Evolutionary conservation across 345 rosid species (phyloP).

Genomic region (Raphanus raphanistrum): DNA sequence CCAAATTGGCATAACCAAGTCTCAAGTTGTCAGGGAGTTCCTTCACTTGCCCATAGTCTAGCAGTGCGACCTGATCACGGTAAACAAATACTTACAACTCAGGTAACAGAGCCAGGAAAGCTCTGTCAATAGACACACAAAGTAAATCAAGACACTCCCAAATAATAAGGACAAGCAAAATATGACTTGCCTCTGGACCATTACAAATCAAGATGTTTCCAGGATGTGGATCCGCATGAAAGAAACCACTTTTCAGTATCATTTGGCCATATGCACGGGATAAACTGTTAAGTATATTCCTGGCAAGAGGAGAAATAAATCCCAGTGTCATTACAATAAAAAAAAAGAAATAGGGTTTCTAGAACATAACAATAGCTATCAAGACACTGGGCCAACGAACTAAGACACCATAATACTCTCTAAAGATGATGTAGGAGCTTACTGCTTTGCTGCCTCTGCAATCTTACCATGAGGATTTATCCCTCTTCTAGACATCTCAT

Average conservation of each 20-base stretch:
- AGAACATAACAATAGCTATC: constrained; percentile 23
- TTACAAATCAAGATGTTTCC: constrained; percentile 91
- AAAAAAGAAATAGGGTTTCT: background rate
- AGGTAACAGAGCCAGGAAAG: background rate
- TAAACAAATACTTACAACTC: constrained; percentile 26
- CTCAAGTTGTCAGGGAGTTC: constrained; percentile 82
- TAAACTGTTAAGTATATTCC: constrained; percentile 81
- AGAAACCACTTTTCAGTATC: constrained; percentile 95
- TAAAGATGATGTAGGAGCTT: constrained; percentile 56
- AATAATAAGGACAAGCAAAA: background rate
- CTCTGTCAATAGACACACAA: background rate
- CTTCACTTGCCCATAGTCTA: constrained; percentile 97
- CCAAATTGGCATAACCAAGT: constrained; percentile 85
- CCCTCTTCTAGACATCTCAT: constrained; percentile 91
- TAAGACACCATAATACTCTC: constrained; percentile 42
- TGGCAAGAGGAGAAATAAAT: constrained; percentile 32
- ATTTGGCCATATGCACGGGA: constrained; percentile 90
- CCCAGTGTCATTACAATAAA: constrained; percentile 8
- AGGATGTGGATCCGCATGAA: constrained; percentile 98
- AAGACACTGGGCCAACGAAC: constrained; percentile 10
- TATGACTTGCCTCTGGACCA: constrained; percentile 79
- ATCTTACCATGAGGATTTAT: constrained; percentile 78
- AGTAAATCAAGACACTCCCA: background rate
- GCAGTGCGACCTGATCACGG: constrained; percentile 70
- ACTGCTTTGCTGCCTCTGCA: constrained; percentile 91